Evolutionary conservation across 2,329 filamentous ascomycete species (phyloP), one percentile per base, ranked within the genome.

Genomic region (Pochonia chlamydosporia): DNA sequence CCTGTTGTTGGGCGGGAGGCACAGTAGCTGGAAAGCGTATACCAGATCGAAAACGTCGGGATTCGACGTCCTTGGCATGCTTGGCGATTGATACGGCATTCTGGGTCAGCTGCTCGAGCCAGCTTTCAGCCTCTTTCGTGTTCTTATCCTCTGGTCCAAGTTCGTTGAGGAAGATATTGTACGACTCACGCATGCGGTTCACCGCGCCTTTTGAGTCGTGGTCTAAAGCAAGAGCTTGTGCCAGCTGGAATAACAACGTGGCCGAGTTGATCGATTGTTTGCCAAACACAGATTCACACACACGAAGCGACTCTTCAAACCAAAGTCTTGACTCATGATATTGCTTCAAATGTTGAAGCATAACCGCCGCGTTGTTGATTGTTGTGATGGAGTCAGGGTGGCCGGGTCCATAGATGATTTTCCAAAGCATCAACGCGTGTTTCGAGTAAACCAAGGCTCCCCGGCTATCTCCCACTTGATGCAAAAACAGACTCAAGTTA

Each of bases 311-410:
- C 54, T 89, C 86, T 68, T 97, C 93, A 63, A 99, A 99, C 93
- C 93, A 99, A 52, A 92, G 77, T 44, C 93, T 85, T 40, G 92
- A 97, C 69, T 96, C 89, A 59, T 92, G 85, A 72, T 95, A 99
- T 51, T 87, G 84, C 75, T 97, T 96, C 58, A 96, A 79, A 47
- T 90, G 85, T 69, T 99, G 93, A 49, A 99, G 82, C 93, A 99
- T 99, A 50, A 99, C 93, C 7, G 93, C 93, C 18, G 89, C 92
- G 62, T 99, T 99, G 79, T 97, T 99, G 69, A 97, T 86, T 14
- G 93, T 97, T 8, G 95, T 99, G 69, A 99, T 96, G 8, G 90
- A 95, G 70, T 99, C 93, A 3, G 93, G 93, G 69, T 99, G 93
- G 59, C 89, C 87, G 25, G 85, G 75, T 26, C 93, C 93, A 63